These are phyloP conservation scores for Sisymbrium altissimum DNA, from an alignment of 345 rosid species.

Conservation along the genomic window DNA sequence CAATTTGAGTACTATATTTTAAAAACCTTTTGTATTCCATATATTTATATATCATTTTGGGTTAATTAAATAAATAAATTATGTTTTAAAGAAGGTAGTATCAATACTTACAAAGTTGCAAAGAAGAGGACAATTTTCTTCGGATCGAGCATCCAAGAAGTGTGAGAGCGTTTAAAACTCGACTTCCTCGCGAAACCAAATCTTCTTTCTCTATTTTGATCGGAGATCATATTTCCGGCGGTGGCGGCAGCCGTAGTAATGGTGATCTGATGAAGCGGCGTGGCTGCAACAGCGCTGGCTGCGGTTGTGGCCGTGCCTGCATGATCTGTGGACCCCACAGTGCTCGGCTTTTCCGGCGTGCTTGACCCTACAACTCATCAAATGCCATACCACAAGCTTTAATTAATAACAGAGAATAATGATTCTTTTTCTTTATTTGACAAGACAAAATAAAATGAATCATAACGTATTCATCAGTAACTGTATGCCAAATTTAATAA, in stretches of 20 bases:
- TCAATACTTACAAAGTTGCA: conserved; percentile 71
- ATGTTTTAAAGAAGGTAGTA: neutral
- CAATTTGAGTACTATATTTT: neutral
- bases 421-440: conserved; percentile 16
- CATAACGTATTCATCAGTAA: conserved; percentile 16
- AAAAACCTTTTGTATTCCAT: neutral
- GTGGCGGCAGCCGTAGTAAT: conserved; percentile 45
- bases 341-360: conserved; percentile 56
- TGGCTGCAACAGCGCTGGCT: conserved; percentile 14
- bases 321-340: conserved; percentile 39
- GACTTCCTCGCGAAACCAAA: conserved; percentile 45
- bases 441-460: conserved; percentile 21
- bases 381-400: conserved; percentile 17
- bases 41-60: neutral
- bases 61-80: neutral
- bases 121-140: conserved; percentile 81
- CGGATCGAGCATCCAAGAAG: conserved; percentile 73
- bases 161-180: conserved; percentile 59
- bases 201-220: conserved; percentile 43
- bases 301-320: conserved; percentile 7
- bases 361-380: conserved; percentile 38
- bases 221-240: conserved; percentile 27
- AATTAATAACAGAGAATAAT: neutral
- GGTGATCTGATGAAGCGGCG: conserved; percentile 68
- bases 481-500: conserved; percentile 3